Conservation (phyloP, 805 yeast genomes). For the Lachancea thermotolerans region DNA sequence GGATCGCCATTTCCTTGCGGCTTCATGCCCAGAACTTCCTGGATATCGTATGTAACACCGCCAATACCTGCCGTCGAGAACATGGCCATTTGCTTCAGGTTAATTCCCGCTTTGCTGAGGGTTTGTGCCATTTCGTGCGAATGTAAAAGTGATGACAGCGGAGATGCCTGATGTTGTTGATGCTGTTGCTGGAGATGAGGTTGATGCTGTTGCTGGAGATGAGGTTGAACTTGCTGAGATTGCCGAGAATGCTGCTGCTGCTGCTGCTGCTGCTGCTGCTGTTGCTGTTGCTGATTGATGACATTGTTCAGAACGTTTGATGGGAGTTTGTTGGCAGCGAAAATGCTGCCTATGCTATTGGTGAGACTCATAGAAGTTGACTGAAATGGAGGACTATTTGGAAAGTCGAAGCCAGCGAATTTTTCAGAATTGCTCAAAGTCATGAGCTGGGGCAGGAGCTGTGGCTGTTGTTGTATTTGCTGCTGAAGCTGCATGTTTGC, state of each 20-base stretch:
- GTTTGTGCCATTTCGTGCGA: constrained; percentile 17
- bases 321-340: constrained; percentile 17
- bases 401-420: constrained; percentile 19
- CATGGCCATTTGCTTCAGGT: constrained; percentile 21
- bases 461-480: constrained; percentile 23
- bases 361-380: constrained; percentile 23
- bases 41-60: constrained; percentile 29
- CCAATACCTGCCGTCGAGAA: constrained; percentile 28
- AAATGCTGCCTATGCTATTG: constrained; percentile 24
- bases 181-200: constrained; percentile 8
- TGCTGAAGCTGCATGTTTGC: constrained; percentile 18
- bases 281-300: constrained; percentile 14
- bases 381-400: constrained; percentile 17
- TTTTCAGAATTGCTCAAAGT: constrained; percentile 27
- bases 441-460: constrained; percentile 24
- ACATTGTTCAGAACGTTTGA: constrained; percentile 9
- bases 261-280: constrained; percentile 14
- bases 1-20: constrained; percentile 14
- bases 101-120: constrained; percentile 18
- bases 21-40: constrained; percentile 22
- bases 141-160: constrained; percentile 4
- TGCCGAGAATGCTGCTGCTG: constrained; percentile 22
- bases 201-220: background rate
- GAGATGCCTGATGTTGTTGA: constrained; percentile 8
- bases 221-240: constrained; percentile 8